phyloP scores from a whole-genome alignment of 2,329 filamentous ascomycete species.

The Calonectria naviculata region DNA sequence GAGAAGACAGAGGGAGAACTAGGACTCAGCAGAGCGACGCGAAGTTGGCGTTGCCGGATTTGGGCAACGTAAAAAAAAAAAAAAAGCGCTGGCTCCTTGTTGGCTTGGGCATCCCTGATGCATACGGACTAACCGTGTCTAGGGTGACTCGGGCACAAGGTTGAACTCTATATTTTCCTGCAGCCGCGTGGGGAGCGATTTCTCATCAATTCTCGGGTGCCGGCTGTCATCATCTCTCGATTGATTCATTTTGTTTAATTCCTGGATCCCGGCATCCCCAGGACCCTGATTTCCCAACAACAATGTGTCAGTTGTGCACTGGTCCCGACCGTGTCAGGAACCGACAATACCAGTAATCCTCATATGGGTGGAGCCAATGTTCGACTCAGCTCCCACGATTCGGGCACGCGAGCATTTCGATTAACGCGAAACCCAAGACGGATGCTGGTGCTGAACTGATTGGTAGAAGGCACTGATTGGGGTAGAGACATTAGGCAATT shows the following conservation, averaged over 20 bases:
- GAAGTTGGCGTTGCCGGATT: slow-evolving; percentile 25
- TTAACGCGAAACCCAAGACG: neutral
- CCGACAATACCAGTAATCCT: neutral
- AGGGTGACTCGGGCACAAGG: slow-evolving; percentile 1
- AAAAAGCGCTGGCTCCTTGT: slow-evolving; percentile 21
- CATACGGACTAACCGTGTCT: slow-evolving; percentile 29
- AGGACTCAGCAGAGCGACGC: neutral
- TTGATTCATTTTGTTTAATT: slow-evolving; percentile 4
- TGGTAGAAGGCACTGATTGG: neutral
- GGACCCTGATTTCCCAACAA: slow-evolving; percentile 1
- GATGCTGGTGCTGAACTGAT: neutral
- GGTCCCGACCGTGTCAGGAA: neutral
- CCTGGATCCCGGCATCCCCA: neutral
- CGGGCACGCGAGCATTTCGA: slow-evolving; percentile 31
- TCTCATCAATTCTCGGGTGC: neutral
- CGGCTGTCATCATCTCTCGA: neutral
- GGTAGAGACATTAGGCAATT: neutral
- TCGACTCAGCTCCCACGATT: slow-evolving; percentile 13
- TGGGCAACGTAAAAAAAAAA: slow-evolving; percentile 32
- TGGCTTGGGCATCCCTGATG: slow-evolving; percentile 12
- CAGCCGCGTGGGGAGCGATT: slow-evolving; percentile 5
- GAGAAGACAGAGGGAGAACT: neutral
- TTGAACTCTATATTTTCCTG: slow-evolving; percentile 27
- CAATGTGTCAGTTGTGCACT: slow-evolving; percentile 4
- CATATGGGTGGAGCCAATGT: neutral